phyloP scores from a whole-genome alignment of 352 stramenopile species.

The Globisporangium radiosum region DNA sequence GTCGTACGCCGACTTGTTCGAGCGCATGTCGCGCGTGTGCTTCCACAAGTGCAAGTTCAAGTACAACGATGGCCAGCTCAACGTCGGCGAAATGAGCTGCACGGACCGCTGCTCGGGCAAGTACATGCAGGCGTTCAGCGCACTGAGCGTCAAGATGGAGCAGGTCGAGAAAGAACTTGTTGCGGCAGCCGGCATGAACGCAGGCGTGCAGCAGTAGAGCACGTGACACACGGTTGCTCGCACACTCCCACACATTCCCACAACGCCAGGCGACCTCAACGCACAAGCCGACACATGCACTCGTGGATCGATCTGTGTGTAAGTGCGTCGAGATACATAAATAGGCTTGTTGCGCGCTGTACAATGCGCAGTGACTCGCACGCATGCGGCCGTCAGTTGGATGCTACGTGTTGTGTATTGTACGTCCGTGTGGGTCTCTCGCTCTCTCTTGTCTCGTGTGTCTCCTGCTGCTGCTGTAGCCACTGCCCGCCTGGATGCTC shows the following conservation, averaged over 20 bases:
- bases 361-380: neutral
- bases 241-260: neutral
- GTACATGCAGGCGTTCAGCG: conserved; percentile 96
- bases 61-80: conserved; percentile 95
- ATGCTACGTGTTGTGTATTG: too few relatives aligned
- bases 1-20: conserved; percentile 88
- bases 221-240: too few relatives aligned
- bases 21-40: conserved; percentile 87
- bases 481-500: neutral
- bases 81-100: conserved; percentile 97
- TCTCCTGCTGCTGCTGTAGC: too few relatives aligned
- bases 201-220: conserved; percentile 27
- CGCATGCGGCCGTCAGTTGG: too few relatives aligned
- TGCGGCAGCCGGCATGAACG: conserved; percentile 49
- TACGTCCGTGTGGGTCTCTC: too few relatives aligned
- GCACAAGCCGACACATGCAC: too few relatives aligned
- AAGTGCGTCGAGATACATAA: conserved; percentile 29
- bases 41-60: conserved; percentile 95
- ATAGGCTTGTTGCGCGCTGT: conserved; percentile 31
- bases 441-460: too few relatives aligned
- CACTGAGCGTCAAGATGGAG: conserved; percentile 92
- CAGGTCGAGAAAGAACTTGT: conserved; percentile 93
- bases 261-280: neutral
- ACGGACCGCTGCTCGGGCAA: conserved; percentile 97
- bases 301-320: too few relatives aligned